Base-by-base conservation (phyloP, 306 rosid species). In the Vachellia pachyceras region DNA sequence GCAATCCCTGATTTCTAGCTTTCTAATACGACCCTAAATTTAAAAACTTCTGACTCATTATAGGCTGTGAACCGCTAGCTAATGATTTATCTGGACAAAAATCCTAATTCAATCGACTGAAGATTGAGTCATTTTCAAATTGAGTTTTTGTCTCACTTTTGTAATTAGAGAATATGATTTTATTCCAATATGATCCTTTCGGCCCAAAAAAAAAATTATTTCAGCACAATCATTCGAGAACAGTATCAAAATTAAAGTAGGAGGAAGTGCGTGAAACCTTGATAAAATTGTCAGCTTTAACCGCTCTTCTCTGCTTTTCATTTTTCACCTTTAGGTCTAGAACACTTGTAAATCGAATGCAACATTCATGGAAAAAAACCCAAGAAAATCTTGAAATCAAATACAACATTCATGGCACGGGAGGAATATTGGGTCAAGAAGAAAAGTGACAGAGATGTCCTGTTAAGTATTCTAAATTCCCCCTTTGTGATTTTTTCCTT, bases 1-100 rank as follows among this genome's bases (percentile, higher is more conserved):
- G 77, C 14, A 60, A 50, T 47, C 57, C 58, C 25, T 36, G 42
- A 67, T 67, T 67, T 37, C 72, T 67, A 7, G 72, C 29, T 39
- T 20, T 40, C 50, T 68, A 10, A 68, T 37, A 37, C 40, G 72
- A 40, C 3, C 5, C n/a, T n/a, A 68, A 39, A 68, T 18, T 68
- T 9, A 4, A 1, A 9, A 40, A 68, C 47, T 69, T 42, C 12
- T 41, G 54, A 42, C 54, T 41, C 46, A 3, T 68, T 40, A 20
- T 68, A 41, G 73, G 50, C 18, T 41, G 35, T 41, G 33, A 68
- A 20, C 35, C 1, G 9, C n/a, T 41, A 2, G 73, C 1, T 22
- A 67, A 37, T 37, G 29, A 39, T 68, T 39, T 68, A 20, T 9
- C 23, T 4, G 17, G 39, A 29, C 39, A 25, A 61, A 61, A 61